Conservation (phyloP, 768 basidiomycete species). For the Suillus lakei region DNA sequence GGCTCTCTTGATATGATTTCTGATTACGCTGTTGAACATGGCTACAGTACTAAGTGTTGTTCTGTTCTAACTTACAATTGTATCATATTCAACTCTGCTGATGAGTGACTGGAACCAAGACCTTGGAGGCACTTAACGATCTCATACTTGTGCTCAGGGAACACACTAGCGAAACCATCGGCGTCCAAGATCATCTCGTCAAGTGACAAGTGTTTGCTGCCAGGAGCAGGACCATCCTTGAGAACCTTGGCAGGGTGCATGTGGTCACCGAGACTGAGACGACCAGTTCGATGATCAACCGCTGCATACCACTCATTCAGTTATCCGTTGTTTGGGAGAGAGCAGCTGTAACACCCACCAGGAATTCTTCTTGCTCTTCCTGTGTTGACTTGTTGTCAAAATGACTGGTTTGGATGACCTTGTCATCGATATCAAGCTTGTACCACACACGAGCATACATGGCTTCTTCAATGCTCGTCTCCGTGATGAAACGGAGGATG, state of each 20-base stretch:
- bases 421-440: slow-evolving; percentile 98
- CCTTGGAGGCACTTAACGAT: slow-evolving; percentile 98
- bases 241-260: slow-evolving; percentile 99
- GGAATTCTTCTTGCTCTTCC: slow-evolving; percentile 95
- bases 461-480: slow-evolving; percentile 98
- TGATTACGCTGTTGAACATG: too few relatives aligned
- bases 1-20: too few relatives aligned
- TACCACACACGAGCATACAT: slow-evolving; percentile 94
- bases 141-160: slow-evolving; percentile 99
- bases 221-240: slow-evolving; percentile 92
- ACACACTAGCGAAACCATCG: slow-evolving; percentile 98
- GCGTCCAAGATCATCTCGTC: slow-evolving; percentile 99
- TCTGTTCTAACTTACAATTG: too few relatives aligned
- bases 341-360: slow-evolving; percentile 60
- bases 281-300: too few relatives aligned
- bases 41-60: too few relatives aligned
- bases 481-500: slow-evolving; percentile 95
- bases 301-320: too few relatives aligned
- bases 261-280: slow-evolving; percentile 97
- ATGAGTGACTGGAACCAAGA: too few relatives aligned
- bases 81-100: too few relatives aligned
- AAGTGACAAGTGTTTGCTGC: slow-evolving; percentile 79
- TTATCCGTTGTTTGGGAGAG: slow-evolving; percentile 12
- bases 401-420: slow-evolving; percentile 98
- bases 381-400: slow-evolving; percentile 99